Evolutionary conservation across 805 yeast genomes (phyloP), one percentile per base, ranked within the genome.

Genomic region (Yamadazyma nakazawae): DNA sequence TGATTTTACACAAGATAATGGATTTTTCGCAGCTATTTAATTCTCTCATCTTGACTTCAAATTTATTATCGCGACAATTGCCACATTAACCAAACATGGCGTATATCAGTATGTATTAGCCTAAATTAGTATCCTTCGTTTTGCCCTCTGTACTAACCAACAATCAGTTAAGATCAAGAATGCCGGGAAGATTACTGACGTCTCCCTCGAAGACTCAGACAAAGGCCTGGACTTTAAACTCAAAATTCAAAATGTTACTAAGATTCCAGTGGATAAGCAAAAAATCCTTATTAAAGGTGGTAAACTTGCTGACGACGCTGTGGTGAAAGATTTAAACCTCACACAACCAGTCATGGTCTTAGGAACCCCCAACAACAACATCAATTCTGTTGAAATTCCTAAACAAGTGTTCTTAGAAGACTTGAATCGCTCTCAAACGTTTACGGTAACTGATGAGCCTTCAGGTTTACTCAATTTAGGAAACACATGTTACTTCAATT

Each of bases 271-370:
- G 1, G 85, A 81, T 45, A 83, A 97, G 56, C 99, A 94, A 68
- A 92, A 92, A 70, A 84, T 91, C 50, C 76, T 94, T 61, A 79
- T 89, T 43, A 90, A 88, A 68, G 92, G 95, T 11, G 96, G 97
- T 36, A 95, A 90, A 63, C 68, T 94, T 57, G 75, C 76, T 46
- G 92, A 89, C 65, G 91, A 85, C 50, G 70, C 68, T n/a, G 69
- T 74, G 34, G 65, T 88, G 44, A 60, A 70, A 10, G 55, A 67
- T 3, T 72, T 85, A 43, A 77, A 74, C 21, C 61, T 91, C 51
- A 86, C 85, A 57, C 74, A 79, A 18, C 80, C 79, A 30, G 87
- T 85, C 54, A 87, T 94, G 96, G 88, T 94, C 47, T 74, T 94
- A 47, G 99, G 99, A 19, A 85, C 97, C 1, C 92, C 96, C 2